These are phyloP conservation scores for Thermothelomyces thermophilus DNA, from an alignment of 2,329 filamentous ascomycete species.

Conservation along the genomic window DNA sequence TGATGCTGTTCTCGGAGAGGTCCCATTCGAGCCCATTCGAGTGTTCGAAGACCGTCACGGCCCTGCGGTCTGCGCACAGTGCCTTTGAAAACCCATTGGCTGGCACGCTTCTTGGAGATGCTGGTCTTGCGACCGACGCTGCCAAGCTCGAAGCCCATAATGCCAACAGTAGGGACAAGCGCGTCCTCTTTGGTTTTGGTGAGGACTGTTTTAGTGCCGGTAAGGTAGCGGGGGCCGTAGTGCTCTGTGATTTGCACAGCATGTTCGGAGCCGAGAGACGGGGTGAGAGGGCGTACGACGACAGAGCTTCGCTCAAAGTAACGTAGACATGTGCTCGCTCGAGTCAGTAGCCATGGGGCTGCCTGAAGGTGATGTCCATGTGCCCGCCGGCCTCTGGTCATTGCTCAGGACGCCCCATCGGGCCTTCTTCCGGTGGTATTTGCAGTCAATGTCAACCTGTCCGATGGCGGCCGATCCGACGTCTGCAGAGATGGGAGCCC, in stretches of 20 bases:
- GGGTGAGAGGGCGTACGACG: not conserved
- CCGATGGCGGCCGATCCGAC: not conserved
- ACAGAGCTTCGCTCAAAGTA: not conserved
- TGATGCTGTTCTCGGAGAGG: not conserved
- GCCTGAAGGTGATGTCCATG: not conserved
- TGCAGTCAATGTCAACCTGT: not conserved
- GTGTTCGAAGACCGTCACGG: not conserved
- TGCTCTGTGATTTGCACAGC: not conserved
- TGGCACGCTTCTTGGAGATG: not conserved
- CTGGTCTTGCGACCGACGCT: not conserved
- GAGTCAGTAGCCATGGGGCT: not conserved
- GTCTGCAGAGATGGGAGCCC: not conserved
- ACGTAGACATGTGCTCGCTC: not conserved
- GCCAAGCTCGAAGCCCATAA: not conserved
- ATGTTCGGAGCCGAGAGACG: not conserved
- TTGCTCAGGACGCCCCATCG: not conserved
- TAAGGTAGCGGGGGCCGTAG: not conserved
- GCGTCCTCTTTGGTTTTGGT: not conserved
- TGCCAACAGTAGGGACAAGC: not conserved
- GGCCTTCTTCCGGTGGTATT: not conserved
- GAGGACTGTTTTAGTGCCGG: not conserved
- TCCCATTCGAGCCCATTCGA: not conserved
- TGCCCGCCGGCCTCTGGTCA: not conserved
- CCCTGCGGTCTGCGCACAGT: not conserved
- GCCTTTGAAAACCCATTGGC: not conserved